Conservation (phyloP, 352 stramenopile species). For the Peronosclerospora sorghi region DNA sequence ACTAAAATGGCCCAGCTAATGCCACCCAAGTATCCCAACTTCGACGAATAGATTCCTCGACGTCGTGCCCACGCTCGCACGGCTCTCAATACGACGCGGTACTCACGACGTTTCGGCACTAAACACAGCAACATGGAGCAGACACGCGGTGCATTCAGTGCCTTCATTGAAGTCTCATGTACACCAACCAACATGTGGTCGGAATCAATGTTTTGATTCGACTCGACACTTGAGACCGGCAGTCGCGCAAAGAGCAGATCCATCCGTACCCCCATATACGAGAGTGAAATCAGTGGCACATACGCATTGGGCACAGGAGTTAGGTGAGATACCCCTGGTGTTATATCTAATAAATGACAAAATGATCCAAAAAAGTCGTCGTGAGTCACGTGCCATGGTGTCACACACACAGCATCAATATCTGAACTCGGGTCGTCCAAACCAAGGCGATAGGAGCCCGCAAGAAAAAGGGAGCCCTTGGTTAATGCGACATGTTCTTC, state of each 20-base stretch:
- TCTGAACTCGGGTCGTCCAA: conserved; percentile 78
- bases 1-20: conserved; percentile 98
- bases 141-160: conserved; percentile 88
- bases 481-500: conserved; percentile 69
- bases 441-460: conserved; percentile 81
- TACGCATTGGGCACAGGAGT: too few relatives aligned
- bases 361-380: conserved; percentile 85
- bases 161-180: conserved; percentile 91
- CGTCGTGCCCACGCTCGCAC: conserved; percentile 67
- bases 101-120: conserved; percentile 80
- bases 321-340: conserved; percentile 63
- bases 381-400: conserved; percentile 71
- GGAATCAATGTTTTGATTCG: conserved; percentile 75
- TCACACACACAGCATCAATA: conserved; percentile 78
- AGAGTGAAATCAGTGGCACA: too few relatives aligned
- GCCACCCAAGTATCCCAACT: conserved; percentile 93
- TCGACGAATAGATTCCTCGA: conserved; percentile 96
- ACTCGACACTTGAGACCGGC: conserved; percentile 44
- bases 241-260: conserved; percentile 88
- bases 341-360: conserved; percentile 45
- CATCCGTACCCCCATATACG: too few relatives aligned
- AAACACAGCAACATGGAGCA: conserved; percentile 92
- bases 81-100: conserved; percentile 77
- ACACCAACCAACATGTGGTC: conserved; percentile 87
- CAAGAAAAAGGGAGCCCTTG: conserved; percentile 58